A percentile compares a stretch with the other conserved stretches of the same genome.
phyloP scores from a whole-genome alignment of 106 monocot species.

The Dioscorea zingiberensis region DNA sequence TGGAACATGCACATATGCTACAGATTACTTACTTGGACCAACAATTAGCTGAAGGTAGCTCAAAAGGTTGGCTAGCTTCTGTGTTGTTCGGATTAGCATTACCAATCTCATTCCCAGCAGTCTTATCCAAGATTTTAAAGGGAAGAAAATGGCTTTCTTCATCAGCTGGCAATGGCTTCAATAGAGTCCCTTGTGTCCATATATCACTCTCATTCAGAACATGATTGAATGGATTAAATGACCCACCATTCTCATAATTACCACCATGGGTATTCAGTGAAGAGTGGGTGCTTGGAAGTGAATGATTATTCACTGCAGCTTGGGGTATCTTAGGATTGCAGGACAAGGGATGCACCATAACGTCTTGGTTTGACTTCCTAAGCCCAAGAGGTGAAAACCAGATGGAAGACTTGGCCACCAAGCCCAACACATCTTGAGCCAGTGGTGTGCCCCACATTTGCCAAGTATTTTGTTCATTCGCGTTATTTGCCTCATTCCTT shows the following conservation, averaged over 20 bases:
- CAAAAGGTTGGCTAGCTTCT: constrained; percentile 27
- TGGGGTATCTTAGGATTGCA: constrained; percentile 17
- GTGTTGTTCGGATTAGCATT: constrained; percentile 23
- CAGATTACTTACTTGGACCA: constrained; percentile 74
- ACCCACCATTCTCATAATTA: constrained; percentile 29
- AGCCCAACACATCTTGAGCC: constrained; percentile 48
- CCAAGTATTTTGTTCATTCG: constrained; percentile 56
- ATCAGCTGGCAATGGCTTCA: constrained; percentile 31
- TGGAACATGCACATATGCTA: not conserved
- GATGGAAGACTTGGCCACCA: constrained; percentile 38
- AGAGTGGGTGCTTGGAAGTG: constrained; percentile 7
- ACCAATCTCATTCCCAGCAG: constrained; percentile 15
- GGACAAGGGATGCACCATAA: constrained; percentile 14
- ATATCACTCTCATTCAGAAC: constrained; percentile 20
- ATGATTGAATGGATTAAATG: constrained; percentile 20
- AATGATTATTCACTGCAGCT: constrained; percentile 24
- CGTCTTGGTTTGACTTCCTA: constrained; percentile 30
- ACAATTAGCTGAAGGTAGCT: constrained; percentile 25
- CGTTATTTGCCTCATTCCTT: constrained; percentile 26
- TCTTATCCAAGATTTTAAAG: constrained; percentile 29
- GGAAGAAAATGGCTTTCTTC: constrained; percentile 40
- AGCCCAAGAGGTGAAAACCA: constrained; percentile 36
- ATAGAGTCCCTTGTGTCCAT: constrained; percentile 33
- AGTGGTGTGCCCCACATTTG: constrained; percentile 83
- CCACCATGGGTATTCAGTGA: constrained; percentile 7